Base-by-base conservation (phyloP, 805 yeast species). In the Pichia gijzeniarum region DNA sequence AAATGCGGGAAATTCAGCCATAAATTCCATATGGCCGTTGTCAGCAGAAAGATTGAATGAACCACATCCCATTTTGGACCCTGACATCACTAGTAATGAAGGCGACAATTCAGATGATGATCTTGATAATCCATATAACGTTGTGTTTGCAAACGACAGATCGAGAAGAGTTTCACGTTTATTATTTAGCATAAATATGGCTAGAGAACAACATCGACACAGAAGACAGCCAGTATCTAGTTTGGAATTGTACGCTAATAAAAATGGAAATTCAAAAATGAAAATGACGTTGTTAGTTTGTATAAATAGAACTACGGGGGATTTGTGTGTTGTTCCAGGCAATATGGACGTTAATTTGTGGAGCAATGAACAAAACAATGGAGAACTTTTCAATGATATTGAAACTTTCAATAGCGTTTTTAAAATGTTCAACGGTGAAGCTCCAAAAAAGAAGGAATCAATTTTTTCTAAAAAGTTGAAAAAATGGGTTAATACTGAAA, bases 231-330 rank as follows among this genome's bases (percentile, higher is more conserved):
- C 50, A 3, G 59, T 63, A n/a, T 47, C 50, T 30, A 60, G 63
- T 7, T 45, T 52, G 18, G 51, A 52, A 30, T 49, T 63, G 10
- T 63, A 62, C 50, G 59, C 56, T 32, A 62, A 61, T 41, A 31
- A 56, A 33, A 62, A 61, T 41, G 35, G 21, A 6, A 33, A 35
- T 16, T 13, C 52, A 18, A 43, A 40, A 13, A 37, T 61, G 40
- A 60, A 51, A 32, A 45, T 64, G 42, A 52, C 53, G 30, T 19
- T 65, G 13, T 52, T 60, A 41, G 53, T 54, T 4, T 54, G 61
- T 3, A 55, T 65, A 40, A 58, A 64, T 47, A 53, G 70, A 40
- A 39, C 53, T 12, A 61, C 67, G 2, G 70, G 70, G 3, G 68
- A 64, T 31, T 47, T 65, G 16, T 57, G 50, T 45, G 42, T 62